phyloP scores from a whole-genome alignment of 176 grass and related monocot genomes.

The maize (Zea mays) region DNA sequence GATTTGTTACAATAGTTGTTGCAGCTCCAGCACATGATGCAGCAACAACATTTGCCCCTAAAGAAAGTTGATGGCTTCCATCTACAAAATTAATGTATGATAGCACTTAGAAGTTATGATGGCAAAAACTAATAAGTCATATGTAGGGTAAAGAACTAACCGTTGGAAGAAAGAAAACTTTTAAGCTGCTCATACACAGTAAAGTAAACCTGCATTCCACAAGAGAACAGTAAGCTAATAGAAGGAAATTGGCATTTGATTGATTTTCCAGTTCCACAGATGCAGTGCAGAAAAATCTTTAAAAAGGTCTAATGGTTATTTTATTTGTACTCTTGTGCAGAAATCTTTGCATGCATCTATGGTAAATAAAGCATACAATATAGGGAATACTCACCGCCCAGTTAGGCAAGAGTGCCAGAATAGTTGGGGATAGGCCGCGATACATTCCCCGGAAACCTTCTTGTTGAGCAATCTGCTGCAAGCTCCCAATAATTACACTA shows the following conservation, averaged over 20 bases:
- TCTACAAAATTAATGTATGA: slow-evolving; percentile 56
- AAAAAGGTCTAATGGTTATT: neutral
- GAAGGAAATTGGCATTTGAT: neutral
- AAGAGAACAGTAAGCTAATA: slow-evolving; percentile 24
- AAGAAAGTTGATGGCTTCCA: slow-evolving; percentile 60
- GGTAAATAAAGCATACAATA: slow-evolving; percentile 20
- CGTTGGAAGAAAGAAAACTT: slow-evolving; percentile 64
- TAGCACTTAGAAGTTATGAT: slow-evolving; percentile 32
- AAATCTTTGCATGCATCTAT: neutral
- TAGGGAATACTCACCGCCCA: slow-evolving; percentile 83
- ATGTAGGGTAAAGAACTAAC: slow-evolving; percentile 57
- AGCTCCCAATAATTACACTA: slow-evolving; percentile 82
- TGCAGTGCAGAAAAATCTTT: neutral
- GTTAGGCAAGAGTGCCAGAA: slow-evolving; percentile 87
- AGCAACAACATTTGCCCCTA: slow-evolving; percentile 87
- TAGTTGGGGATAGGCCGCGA: slow-evolving; percentile 81
- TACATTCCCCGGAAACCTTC: slow-evolving; percentile 92
- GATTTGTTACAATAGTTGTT: slow-evolving; percentile 84
- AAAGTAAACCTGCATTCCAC: slow-evolving; percentile 72
- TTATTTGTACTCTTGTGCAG: neutral
- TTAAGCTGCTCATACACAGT: slow-evolving; percentile 95
- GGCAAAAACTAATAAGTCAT: slow-evolving; percentile 7
- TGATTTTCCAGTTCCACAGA: neutral
- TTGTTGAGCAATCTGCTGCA: slow-evolving; percentile 77
- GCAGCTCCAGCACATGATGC: slow-evolving; percentile 96